Conservation (phyloP, 225 moss, liverwort and hornwort species). For the Marchantia polymorpha region DNA sequence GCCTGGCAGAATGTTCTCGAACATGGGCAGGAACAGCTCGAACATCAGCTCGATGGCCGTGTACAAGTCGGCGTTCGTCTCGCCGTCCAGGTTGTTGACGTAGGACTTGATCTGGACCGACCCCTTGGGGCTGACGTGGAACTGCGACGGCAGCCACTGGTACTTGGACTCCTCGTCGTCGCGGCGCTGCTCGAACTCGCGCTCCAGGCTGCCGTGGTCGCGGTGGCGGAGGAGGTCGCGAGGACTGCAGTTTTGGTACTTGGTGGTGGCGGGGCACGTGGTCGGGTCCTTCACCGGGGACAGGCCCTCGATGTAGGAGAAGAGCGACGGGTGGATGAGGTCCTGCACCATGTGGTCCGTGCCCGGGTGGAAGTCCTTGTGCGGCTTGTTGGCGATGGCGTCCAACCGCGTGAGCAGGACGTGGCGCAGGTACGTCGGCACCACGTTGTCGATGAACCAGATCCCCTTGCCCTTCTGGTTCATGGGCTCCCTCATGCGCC, state of each 20-base stretch:
- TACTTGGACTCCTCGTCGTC: slow-evolving; percentile 19
- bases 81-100: slow-evolving; percentile 23
- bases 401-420: slow-evolving; percentile 12
- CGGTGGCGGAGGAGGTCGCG: background rate
- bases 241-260: background rate
- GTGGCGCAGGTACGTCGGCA: slow-evolving; percentile 20
- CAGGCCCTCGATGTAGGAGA: slow-evolving; percentile 22
- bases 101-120: slow-evolving; percentile 20
- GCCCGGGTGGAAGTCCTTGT: slow-evolving; percentile 26
- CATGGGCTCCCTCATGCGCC: slow-evolving; percentile 18
- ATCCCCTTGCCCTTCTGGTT: slow-evolving; percentile 13
- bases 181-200: slow-evolving; percentile 13
- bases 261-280: background rate
- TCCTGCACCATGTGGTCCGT: slow-evolving; percentile 21
- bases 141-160: slow-evolving; percentile 26
- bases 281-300: slow-evolving; percentile 7
- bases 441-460: slow-evolving; percentile 19
- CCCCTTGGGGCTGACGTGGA: slow-evolving; percentile 20
- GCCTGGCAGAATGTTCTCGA: slow-evolving; percentile 10
- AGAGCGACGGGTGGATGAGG: slow-evolving; percentile 19
- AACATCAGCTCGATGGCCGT: slow-evolving; percentile 20
- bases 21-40: slow-evolving; percentile 25
- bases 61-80: slow-evolving; percentile 9
- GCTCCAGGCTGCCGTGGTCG: background rate
- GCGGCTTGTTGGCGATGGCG: slow-evolving; percentile 18